Conservation (phyloP, 306 rosid species). For the Citrullus colocynthis region DNA sequence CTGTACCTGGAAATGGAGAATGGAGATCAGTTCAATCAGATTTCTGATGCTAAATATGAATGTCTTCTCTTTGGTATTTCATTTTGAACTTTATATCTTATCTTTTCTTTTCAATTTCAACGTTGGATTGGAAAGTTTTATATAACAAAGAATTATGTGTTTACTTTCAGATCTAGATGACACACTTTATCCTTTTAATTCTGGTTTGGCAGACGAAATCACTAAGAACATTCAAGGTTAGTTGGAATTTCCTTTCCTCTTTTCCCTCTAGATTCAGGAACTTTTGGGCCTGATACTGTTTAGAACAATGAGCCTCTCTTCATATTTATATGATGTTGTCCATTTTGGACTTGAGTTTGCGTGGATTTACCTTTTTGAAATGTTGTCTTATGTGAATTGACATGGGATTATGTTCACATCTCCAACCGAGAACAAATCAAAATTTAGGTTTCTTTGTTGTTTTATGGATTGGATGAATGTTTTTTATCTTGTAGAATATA, state of each 20-base stretch:
- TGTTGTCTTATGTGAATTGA: background rate
- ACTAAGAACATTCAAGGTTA: constrained; percentile 59
- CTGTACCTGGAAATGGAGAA: constrained; percentile 39
- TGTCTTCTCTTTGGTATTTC: constrained; percentile 68
- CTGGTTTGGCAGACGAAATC: constrained; percentile 47
- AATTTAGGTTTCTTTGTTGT: background rate
- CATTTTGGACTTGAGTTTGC: background rate
- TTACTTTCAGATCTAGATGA: constrained; percentile 72
- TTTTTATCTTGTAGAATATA: constrained; percentile 30
- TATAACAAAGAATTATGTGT: background rate
- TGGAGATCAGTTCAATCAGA: constrained; percentile 26
- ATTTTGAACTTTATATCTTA: background rate
- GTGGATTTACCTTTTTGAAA: background rate
- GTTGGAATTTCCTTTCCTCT: background rate
- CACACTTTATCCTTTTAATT: constrained; percentile 70
- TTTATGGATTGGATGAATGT: background rate
- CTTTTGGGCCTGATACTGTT: background rate
- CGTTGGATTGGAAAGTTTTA: background rate
- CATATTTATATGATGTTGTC: background rate
- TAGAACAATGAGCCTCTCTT: background rate
- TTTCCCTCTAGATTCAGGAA: background rate
- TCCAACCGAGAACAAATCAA: background rate
- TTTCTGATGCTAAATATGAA: constrained; percentile 40
- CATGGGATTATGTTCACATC: background rate
- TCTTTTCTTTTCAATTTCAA: background rate